Evolutionary conservation across 225 moss, liverwort and hornwort species (phyloP).

Genomic region (Neckera pumila): DNA sequence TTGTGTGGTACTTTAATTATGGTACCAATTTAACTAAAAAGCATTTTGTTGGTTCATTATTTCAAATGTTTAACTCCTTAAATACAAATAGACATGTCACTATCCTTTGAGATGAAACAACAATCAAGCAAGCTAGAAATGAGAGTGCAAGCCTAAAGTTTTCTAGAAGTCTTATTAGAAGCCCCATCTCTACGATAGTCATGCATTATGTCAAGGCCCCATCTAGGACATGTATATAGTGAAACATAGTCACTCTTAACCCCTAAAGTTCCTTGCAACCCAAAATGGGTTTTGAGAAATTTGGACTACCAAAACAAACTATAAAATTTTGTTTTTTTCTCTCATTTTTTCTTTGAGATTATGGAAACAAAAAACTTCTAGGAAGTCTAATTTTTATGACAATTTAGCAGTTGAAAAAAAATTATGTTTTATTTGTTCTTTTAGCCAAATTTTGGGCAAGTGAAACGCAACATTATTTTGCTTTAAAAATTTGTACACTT

Average conservation of each 20-base stretch:
- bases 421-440: fast-evolving
- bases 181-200: not conserved
- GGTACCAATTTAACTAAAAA: not conserved
- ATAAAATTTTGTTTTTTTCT: not conserved
- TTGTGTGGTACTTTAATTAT: not conserved
- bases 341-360: too few relatives aligned
- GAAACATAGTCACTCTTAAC: not conserved
- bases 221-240: fast-evolving
- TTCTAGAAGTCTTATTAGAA: too few relatives aligned
- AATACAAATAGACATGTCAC: not conserved
- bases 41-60: too few relatives aligned
- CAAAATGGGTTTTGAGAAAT: not conserved
- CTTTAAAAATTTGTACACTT: not conserved
- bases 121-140: not conserved
- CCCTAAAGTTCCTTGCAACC: not conserved
- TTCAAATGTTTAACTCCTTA: not conserved
- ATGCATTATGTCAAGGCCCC: not conserved
- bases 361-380: fast-evolving
- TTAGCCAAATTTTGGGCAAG: fast-evolving
- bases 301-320: fast-evolving
- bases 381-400: not conserved
- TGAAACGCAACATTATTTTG: fast-evolving
- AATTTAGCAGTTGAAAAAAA: not conserved
- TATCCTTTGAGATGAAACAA: not conserved
- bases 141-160: not conserved